Evolutionary conservation across 139 green algal species (phyloP).

Genomic region (Picochlorum sp.): DNA sequence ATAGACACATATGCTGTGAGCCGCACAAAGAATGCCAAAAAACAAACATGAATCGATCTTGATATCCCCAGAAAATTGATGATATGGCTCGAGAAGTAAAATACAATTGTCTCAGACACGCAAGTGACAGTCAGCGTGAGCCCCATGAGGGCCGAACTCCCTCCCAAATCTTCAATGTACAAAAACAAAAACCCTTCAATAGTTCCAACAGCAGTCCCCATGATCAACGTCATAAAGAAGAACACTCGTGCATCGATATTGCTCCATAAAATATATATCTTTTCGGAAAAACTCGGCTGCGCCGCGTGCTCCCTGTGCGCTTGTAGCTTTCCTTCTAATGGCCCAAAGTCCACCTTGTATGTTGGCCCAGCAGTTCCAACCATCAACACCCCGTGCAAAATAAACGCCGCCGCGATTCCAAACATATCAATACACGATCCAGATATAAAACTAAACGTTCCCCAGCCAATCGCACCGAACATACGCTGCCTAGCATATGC

Average conservation of each 20-base stretch:
- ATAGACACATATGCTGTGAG: constrained; percentile 24
- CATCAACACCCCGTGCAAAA: constrained; percentile 9
- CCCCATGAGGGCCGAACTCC: constrained; percentile 26
- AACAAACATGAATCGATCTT: constrained; percentile 26
- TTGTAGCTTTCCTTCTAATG: constrained; percentile 24
- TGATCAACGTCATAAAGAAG: constrained; percentile 11
- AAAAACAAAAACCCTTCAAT: constrained; percentile 40
- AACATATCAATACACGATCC: neutral
- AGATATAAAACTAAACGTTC: constrained; percentile 12
- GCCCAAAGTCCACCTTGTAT: constrained; percentile 8
- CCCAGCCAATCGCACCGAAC: constrained; percentile 37
- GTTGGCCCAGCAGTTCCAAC: neutral
- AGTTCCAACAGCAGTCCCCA: constrained; percentile 31
- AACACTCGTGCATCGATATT: constrained; percentile 20
- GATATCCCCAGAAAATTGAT: constrained; percentile 16
- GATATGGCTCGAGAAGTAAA: constrained; percentile 19
- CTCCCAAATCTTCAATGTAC: constrained; percentile 30
- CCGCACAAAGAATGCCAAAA: constrained; percentile 30
- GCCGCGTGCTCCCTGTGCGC: neutral
- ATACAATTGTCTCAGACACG: constrained; percentile 24
- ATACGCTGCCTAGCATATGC: constrained; percentile 25
- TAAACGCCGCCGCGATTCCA: constrained; percentile 15
- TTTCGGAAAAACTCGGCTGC: constrained; percentile 9
- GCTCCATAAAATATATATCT: constrained; percentile 14
- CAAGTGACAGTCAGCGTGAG: constrained; percentile 29